Conservation (phyloP, 768 basidiomycete genomes). For the Lactarius hatsudake region DNA sequence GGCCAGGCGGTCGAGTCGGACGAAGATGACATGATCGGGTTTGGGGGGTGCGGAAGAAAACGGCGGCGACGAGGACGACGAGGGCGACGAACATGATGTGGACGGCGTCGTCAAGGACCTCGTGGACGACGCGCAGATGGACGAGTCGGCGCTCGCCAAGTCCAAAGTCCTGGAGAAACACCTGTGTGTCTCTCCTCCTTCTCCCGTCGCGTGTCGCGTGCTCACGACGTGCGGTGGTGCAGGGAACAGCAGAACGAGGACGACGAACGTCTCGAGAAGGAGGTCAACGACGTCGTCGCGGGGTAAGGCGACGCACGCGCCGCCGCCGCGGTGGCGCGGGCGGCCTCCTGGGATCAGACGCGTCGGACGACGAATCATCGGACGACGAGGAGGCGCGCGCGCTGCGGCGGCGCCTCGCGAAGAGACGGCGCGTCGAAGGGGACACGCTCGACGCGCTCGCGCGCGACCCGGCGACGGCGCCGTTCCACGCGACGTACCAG, state of each 20-base stretch:
- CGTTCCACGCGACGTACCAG: slow-evolving; percentile 67
- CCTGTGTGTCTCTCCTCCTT: slow-evolving; percentile 42
- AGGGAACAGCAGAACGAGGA: slow-evolving; percentile 69
- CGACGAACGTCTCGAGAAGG: slow-evolving; percentile 57
- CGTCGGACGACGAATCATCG: slow-evolving; percentile 61
- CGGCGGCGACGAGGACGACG: slow-evolving; percentile 61
- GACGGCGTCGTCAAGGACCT: slow-evolving; percentile 58
- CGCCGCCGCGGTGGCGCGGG: slow-evolving; percentile 59
- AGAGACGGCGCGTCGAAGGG: slow-evolving; percentile 59
- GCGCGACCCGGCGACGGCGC: slow-evolving; percentile 52
- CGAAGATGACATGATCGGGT: slow-evolving; percentile 70
- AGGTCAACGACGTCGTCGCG: slow-evolving; percentile 56
- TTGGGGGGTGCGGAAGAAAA: slow-evolving; percentile 41
- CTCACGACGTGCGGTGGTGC: slow-evolving; percentile 17
- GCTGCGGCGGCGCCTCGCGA: slow-evolving; percentile 47
- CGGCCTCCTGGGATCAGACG: slow-evolving; percentile 59
- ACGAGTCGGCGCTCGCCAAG: slow-evolving; percentile 53
- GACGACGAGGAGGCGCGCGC: slow-evolving; percentile 49
- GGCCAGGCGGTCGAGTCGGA: slow-evolving; percentile 80
- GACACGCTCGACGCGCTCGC: slow-evolving; percentile 62
- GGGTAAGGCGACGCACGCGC: slow-evolving; percentile 58
- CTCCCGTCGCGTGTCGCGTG: slow-evolving; percentile 5
- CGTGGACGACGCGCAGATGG: slow-evolving; percentile 70
- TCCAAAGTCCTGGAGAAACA: slow-evolving; percentile 70
- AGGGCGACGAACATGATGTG: slow-evolving; percentile 61